Evolutionary conservation across 2,329 filamentous ascomycete species (phyloP).

Genomic region (Teratosphaeria epicoccoides): DNA sequence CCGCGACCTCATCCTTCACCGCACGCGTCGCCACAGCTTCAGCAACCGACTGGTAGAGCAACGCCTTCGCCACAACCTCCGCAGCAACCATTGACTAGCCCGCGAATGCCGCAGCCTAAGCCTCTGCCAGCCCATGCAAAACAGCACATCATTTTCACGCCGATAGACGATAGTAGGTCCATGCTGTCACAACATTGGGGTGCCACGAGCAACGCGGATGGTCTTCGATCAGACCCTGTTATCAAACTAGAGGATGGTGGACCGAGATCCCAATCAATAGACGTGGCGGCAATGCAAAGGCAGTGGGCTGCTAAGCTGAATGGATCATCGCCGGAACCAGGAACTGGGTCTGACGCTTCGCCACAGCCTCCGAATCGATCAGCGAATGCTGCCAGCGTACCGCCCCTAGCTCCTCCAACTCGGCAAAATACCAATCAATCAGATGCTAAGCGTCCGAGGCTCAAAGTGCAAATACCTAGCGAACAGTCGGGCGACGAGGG

Average conservation of each 20-base stretch:
- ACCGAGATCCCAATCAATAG: constrained; percentile 53
- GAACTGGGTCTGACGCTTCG: constrained; percentile 22
- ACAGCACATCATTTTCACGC: constrained; percentile 90
- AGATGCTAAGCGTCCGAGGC: constrained; percentile 62
- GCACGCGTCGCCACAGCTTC: constrained; percentile 28
- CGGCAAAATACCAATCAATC: constrained; percentile 67
- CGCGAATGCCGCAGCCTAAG: constrained; percentile 51
- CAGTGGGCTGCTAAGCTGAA: constrained; percentile 28
- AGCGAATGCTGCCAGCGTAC: constrained; percentile 50
- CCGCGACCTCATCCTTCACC: constrained; percentile 29
- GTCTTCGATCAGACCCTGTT: constrained; percentile 33
- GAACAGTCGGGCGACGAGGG: constrained; percentile 68
- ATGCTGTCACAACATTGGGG: constrained; percentile 71
- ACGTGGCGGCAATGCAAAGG: constrained; percentile 48
- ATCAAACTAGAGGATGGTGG: constrained; percentile 32
- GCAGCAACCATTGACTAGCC: constrained; percentile 41
- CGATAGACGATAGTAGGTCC: constrained; percentile 85
- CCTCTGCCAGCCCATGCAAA: constrained; percentile 50
- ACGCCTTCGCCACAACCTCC: constrained; percentile 42
- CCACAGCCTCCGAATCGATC: constrained; percentile 38
- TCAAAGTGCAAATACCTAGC: constrained; percentile 92
- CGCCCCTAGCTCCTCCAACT: constrained; percentile 29
- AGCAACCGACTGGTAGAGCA: constrained; percentile 18
- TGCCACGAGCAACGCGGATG: constrained; percentile 43
- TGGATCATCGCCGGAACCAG: constrained; percentile 46